Conservation (phyloP, 306 rosid species). For the Dryas octopetala region DNA sequence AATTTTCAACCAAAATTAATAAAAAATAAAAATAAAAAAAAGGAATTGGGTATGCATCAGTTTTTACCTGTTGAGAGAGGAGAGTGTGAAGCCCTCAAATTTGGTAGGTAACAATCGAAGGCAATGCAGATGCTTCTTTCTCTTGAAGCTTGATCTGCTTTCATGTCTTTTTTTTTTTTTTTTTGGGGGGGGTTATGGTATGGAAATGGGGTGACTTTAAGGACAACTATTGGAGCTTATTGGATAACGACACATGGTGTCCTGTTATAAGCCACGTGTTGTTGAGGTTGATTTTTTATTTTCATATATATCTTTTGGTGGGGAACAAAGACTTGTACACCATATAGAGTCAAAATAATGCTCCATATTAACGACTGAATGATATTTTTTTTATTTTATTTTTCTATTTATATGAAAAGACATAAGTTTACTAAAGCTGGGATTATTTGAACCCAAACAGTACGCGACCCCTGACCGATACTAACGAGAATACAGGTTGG, state of each 20-base stretch:
- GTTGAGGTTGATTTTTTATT: background rate
- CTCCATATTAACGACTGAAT: no score
- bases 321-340: background rate
- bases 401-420: no score
- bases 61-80: conserved; percentile 9
- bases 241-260: background rate
- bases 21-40: no score
- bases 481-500: no score
- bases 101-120: conserved; percentile 6
- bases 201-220: background rate
- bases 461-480: no score
- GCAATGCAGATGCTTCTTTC: background rate
- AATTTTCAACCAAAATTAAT: background rate
- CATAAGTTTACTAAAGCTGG: no score
- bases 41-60: background rate
- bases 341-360: no score
- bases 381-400: no score
- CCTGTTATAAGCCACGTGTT: background rate
- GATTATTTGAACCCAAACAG: no score
- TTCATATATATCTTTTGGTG: background rate
- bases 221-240: background rate
- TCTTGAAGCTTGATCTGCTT: conserved; percentile 4
- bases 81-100: conserved; percentile 2
- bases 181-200: background rate
- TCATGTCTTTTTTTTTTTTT: background rate